Base-by-base conservation (phyloP, 2,329 filamentous ascomycete species). In the Sporothrix pseudoabietina region DNA sequence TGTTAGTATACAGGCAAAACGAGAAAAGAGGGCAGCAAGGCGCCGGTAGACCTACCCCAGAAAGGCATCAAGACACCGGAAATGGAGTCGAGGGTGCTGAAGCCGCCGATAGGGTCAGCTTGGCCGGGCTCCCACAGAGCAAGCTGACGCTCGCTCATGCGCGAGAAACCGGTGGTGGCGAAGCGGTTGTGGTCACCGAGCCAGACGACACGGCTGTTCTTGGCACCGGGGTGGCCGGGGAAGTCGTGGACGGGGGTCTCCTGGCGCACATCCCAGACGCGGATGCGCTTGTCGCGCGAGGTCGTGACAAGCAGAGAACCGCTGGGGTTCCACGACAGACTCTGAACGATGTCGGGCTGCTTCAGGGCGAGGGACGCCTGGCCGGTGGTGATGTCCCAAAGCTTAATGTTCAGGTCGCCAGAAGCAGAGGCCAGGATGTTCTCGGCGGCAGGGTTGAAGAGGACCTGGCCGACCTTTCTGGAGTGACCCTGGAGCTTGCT, bases 61-160 rank as follows among this genome's bases (percentile, higher is more conserved):
- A 99, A 98, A 44, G 96, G 96, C 93, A 99, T 98, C 87, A 94
- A 97, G 74, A 99, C 94, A 81, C 96, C 96, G 63, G 95, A 98
- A 79, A 97, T 97, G 65, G 94, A 97, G 83, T 99, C 96, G 68
- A 99, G 88, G 77, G 92, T 92, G 78, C 89, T 91, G 84, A 98
- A 98, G 19, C 94, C 94, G 69, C 93, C 94, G 78, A 98, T 91
- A 68, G 96, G 96, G 78, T 97, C 91, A 49, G 90, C 89, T 76
- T 89, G 91, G 78, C 94, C 92, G 66, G 94, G 90, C 85, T 99
- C 96, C 96, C 96, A 99, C 52, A 99, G 87, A 71, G 93, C 96
- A 77, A 99, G 87, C 82, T 99, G 96, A 71, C 96, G 91, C 84
- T 99, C 96, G 81, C 96, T 98, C 96, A 98, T 98, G 81, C 91